Base-by-base conservation (phyloP, 139 green algal species). In the Micromonas pusilla region DNA sequence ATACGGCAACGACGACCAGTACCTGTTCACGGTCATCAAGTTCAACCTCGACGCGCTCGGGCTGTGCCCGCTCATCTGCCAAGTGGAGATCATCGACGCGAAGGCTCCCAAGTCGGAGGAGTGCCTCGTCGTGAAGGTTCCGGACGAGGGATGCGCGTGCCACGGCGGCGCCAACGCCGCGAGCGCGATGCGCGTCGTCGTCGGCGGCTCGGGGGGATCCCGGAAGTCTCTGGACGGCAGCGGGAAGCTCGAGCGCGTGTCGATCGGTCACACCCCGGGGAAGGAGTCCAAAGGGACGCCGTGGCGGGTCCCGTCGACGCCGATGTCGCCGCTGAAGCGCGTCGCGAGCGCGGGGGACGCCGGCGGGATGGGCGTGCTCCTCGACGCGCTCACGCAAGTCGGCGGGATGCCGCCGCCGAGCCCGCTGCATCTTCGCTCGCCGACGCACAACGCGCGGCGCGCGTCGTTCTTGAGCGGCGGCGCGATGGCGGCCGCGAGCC, bases 41-140 rank as follows among this genome's bases (percentile, higher is more conserved):
- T 96, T 92, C 81, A 90, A 97, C 81, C 83, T 98, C 72, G 90
- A 96, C 67, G 91, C 87, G 81, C 85, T 98, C 66, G 88, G 87
- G 9, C 79, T 97, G 52, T 98, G 93, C 83, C 92, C 93, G 3
- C 92, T 89, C 82, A 83, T 97, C 82, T 90, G 96, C 63, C 91
- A 97, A 75, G 92, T 98, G 54, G 92, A 97, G 79, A 97, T 98
- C 66, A 90, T 98, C 31, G 93, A 97, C 74, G 91, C 91, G 28
- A 96, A 96, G 82, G 91, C 90, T 76, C 25, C 19, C 25, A 39
- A 32, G 31, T 20, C 13, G n/a, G 62, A 32, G 63, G 25, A 16
- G 21, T 20, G 13, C 1, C 28, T 34, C 20, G 9, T 34, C 20
- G 62, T 68, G 13, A 32, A 68, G 62, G 62, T 31, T 68, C 25